Conservation (phyloP, 768 basidiomycete genomes). For the Lentinula boryana region DNA sequence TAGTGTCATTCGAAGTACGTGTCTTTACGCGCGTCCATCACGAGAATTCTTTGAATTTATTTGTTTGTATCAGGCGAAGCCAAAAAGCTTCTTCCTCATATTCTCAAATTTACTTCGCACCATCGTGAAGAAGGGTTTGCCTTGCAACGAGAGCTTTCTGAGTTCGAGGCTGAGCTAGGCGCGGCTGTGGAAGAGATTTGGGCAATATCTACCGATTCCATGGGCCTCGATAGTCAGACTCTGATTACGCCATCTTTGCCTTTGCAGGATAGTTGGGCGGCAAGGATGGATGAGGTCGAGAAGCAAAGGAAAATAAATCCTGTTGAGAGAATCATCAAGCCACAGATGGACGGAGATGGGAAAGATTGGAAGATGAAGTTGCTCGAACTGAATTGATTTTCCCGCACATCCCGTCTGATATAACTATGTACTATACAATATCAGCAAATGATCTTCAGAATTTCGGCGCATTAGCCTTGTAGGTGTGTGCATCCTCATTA, state of each 20-base stretch:
- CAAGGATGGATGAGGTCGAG: conserved; percentile 49
- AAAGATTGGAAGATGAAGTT: conserved; percentile 39
- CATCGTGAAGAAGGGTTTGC: conserved; percentile 62
- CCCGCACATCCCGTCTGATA: background rate
- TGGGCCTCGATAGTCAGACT: background rate
- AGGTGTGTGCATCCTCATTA: background rate
- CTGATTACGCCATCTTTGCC: background rate
- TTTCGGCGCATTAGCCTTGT: no score
- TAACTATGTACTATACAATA: background rate
- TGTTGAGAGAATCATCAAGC: conserved; percentile 47
- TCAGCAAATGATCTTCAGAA: background rate
- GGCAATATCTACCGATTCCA: conserved; percentile 16
- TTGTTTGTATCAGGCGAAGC: conserved; percentile 52
- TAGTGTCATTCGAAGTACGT: conserved; percentile 54
- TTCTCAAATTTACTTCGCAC: conserved; percentile 60
- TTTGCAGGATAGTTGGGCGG: conserved; percentile 39
- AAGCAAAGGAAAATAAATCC: conserved; percentile 42
- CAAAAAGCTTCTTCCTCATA: conserved; percentile 63
- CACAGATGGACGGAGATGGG: conserved; percentile 26
- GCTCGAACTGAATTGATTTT: conserved; percentile 19
- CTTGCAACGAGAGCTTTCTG: conserved; percentile 54
- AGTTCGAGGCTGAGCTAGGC: conserved; percentile 52
- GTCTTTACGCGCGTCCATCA: background rate
- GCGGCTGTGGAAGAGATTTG: conserved; percentile 63
- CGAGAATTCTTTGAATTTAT: conserved; percentile 1